A percentile compares a stretch with the other conserved stretches of the same genome.
These are phyloP conservation scores for Leccinum ochraceum DNA, from an alignment of 768 basidiomycete genomes.

Conservation along the genomic window DNA sequence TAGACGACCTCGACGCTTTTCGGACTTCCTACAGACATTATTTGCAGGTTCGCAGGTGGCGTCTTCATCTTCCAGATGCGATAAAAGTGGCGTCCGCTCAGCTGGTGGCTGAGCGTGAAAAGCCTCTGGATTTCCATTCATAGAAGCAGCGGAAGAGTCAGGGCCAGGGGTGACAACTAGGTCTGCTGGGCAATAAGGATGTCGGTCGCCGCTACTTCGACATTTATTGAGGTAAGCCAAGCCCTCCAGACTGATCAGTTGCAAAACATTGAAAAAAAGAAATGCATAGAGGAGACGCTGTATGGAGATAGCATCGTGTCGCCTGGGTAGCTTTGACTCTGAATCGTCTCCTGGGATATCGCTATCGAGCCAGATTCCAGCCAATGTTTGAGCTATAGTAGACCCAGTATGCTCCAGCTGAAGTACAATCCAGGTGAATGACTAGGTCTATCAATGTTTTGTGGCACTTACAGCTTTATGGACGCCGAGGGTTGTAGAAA, in stretches of 20 bases:
- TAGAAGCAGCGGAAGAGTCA: conserved; percentile 2
- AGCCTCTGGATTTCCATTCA: background rate
- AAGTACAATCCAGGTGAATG: background rate
- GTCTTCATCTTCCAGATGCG: background rate
- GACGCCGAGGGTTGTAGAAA: conserved; percentile 75
- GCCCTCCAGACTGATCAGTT: conserved; percentile 51
- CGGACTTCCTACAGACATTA: conserved; percentile 29
- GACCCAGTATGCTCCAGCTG: conserved; percentile 77
- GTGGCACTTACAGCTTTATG: conserved; percentile 67
- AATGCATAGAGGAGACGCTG: conserved; percentile 61
- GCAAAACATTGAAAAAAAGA: conserved; percentile 55
- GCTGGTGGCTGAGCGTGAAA: background rate
- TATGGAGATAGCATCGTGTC: conserved; percentile 38
- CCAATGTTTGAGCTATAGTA: conserved; percentile 69
- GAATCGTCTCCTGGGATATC: background rate
- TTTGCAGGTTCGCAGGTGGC: conserved; percentile 14
- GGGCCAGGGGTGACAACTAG: background rate
- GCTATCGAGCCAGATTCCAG: conserved; percentile 67
- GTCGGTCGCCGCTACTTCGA: conserved; percentile 32
- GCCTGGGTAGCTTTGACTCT: conserved; percentile 12
- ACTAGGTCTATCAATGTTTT: background rate
- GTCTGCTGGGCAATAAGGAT: conserved; percentile 19
- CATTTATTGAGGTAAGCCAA: conserved; percentile 50
- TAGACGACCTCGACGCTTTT: conserved; percentile 49
- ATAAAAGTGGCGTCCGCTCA: conserved; percentile 21